These are phyloP conservation scores for Goniomonas avonlea DNA, from an alignment of 78 protist genomes.

Conservation along the genomic window DNA sequence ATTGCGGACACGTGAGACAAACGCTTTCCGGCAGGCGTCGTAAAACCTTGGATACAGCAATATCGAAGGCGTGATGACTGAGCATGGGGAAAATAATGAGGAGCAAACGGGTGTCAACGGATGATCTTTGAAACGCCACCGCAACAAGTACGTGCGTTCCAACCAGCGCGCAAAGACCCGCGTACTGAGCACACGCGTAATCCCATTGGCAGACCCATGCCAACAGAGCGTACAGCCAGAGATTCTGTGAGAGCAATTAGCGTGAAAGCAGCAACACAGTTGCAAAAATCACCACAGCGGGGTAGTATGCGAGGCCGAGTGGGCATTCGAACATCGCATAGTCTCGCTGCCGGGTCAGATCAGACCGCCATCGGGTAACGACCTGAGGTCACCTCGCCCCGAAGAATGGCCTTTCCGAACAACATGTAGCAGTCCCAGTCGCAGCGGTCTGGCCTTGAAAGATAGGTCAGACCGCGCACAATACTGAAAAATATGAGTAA, in stretches of 20 bases:
- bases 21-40: too few relatives aligned
- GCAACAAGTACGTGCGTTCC: background rate
- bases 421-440: conserved; percentile 7
- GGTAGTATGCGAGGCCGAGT: background rate
- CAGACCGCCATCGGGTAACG: too few relatives aligned
- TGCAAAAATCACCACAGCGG: background rate
- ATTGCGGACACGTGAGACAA: too few relatives aligned
- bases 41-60: background rate
- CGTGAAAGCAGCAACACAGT: too few relatives aligned
- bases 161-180: background rate
- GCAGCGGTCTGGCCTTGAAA: too few relatives aligned
- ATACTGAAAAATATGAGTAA: too few relatives aligned
- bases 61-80: background rate
- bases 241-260: too few relatives aligned
- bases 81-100: background rate
- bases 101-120: background rate
- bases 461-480: too few relatives aligned
- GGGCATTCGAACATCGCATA: conserved; percentile 5
- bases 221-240: background rate
- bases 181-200: background rate
- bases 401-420: background rate
- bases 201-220: background rate
- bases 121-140: too few relatives aligned
- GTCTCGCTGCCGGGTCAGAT: too few relatives aligned
- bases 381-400: too few relatives aligned